These are phyloP conservation scores for Chamaecyparis obtusa DNA, from an alignment of 75 land plant genomes.

Conservation along the genomic window DNA sequence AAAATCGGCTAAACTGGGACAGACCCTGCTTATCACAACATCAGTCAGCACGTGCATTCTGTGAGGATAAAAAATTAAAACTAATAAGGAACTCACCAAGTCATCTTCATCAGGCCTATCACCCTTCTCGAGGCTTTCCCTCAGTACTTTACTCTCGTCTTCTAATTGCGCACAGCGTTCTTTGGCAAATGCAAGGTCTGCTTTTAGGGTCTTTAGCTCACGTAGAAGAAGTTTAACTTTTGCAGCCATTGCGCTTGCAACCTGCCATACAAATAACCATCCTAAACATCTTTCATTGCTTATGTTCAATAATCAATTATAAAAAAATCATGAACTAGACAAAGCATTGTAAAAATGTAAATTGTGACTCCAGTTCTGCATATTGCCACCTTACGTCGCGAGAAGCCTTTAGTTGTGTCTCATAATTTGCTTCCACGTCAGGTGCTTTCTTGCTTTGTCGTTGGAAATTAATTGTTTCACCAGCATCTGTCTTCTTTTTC, in stretches of 20 bases:
- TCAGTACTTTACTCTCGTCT: conserved; percentile 81
- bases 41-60: background rate
- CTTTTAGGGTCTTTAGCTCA: conserved; percentile 84
- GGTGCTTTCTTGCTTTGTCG: conserved; percentile 11
- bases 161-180: conserved; percentile 89
- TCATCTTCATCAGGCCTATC: conserved; percentile 85
- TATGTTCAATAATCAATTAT: background rate
- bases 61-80: background rate
- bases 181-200: conserved; percentile 80
- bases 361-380: conserved; percentile 22
- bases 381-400: conserved; percentile 94
- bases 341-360: conserved; percentile 6
- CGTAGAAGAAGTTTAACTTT: conserved; percentile 85
- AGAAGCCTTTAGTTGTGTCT: conserved; percentile 91
- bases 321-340: background rate
- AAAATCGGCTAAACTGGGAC: background rate
- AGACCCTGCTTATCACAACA: background rate
- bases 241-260: conserved; percentile 93
- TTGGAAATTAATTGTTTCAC: background rate
- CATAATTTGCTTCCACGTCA: conserved; percentile 39
- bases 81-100: conserved; percentile 51
- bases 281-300: background rate
- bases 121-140: conserved; percentile 72
- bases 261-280: conserved; percentile 36
- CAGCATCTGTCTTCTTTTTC: conserved; percentile 9